A percentile compares a stretch with the other conserved stretches of the same genome.
Conservation (phyloP, 176 grass and related monocot species). For the Zea mays region DNA sequence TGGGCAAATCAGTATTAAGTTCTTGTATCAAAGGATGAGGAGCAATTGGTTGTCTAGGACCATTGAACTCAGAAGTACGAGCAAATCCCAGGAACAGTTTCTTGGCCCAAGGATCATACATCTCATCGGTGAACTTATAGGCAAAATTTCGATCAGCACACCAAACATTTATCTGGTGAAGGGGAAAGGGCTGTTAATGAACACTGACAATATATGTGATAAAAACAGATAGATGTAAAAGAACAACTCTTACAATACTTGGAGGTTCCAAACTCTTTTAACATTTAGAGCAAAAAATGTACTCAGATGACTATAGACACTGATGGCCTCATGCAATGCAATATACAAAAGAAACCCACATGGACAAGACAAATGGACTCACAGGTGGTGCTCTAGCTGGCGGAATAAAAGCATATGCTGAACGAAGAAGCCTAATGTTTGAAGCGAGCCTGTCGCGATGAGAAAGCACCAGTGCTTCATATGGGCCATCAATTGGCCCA, state of each 20-base stretch:
- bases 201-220: not conserved
- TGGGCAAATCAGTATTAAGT: constrained; percentile 54
- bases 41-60: constrained; percentile 65
- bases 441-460: constrained; percentile 78
- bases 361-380: constrained; percentile 50
- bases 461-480: constrained; percentile 70
- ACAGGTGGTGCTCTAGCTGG: constrained; percentile 93
- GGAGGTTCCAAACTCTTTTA: not conserved
- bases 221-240: constrained; percentile 29
- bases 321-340: constrained; percentile 11
- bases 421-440: constrained; percentile 81
- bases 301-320: not conserved
- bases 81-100: constrained; percentile 96
- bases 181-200: constrained; percentile 27
- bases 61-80: constrained; percentile 91
- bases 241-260: constrained; percentile 7
- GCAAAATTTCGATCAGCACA: constrained; percentile 87
- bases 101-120: constrained; percentile 90
- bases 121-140: constrained; percentile 81
- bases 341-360: constrained; percentile 7
- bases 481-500: constrained; percentile 55
- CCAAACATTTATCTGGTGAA: constrained; percentile 68
- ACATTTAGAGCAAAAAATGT: constrained; percentile 19
- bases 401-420: constrained; percentile 90
- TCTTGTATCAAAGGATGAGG: constrained; percentile 86